Evolutionary conservation across 2,329 filamentous ascomycete genomes (phyloP), one percentile per base, ranked within the genome.

Genomic region (Dendryphion nanum): DNA sequence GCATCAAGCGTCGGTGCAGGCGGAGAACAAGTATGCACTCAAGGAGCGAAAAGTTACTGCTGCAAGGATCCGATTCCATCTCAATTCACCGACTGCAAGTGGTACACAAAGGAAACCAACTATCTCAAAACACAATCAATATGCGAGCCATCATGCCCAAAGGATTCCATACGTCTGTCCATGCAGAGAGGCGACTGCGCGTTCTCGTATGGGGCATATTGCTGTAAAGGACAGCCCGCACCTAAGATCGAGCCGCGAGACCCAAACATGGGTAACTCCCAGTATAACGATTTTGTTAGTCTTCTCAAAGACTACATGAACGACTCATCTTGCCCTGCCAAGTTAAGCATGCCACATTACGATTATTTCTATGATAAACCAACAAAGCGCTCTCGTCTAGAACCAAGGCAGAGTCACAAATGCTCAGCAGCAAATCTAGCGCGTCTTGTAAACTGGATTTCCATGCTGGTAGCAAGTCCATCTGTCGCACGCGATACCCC

Each of bases 41-140:
- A 17, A 8, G 29, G 29, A 30, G 29, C 29, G 29, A 30, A 30
- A 15, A 30, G 29, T 15, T 30, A 30, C 29, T 30, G 29, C 16
- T 30, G 29, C 29, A 30, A 30, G 15, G 29, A 30, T 26, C 23
- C 23, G 16, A 15, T 16, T 8, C 29, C 29, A 15, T n/a, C 12
- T 17, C 13, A n/a, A n/a, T 30, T 10, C 10, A 30, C 29, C 8
- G 29, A 30, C 15, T 30, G 29, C 4, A 15, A 10, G 10, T 30
- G 29, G 29, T 15, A 30, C 16, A 10, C 12, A 30, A 30, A 30
- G 4, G 29, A 10, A 13, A 30, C 29, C 8, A 13, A 10, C 16
- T 13, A 10, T 14, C 10, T 30, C 29, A 8, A 8, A 8, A 30
- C 12, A 8, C 12, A 10, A n/a, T 10, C 15, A n/a, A 13, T 13